phyloP scores from a whole-genome alignment of 768 basidiomycete species.

The Lactarius sp. region DNA sequence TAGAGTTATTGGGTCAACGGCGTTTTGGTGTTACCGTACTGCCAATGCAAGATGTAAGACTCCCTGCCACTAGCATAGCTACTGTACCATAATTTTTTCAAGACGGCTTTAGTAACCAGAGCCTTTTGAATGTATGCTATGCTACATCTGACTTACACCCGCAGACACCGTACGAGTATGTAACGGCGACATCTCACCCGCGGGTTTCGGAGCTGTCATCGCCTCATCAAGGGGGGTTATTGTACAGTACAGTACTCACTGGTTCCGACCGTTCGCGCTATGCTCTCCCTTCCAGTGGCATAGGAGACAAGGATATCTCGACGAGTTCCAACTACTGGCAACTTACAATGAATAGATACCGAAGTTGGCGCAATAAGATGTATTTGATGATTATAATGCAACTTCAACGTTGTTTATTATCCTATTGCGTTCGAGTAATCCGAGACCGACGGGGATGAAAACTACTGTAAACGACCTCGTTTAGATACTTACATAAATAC shows the following conservation, averaged over 20 bases:
- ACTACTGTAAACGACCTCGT: neutral
- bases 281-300: neutral
- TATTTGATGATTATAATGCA: neutral
- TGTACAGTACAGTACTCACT: neutral
- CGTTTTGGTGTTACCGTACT: neutral
- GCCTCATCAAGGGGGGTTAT: neutral
- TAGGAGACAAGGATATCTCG: neutral
- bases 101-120: neutral
- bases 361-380: neutral
- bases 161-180: neutral
- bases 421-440: neutral
- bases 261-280: neutral
- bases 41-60: neutral
- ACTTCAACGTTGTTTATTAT: neutral
- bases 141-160: neutral
- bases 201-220: neutral
- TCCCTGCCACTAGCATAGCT: neutral
- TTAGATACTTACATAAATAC: constrained; percentile 16
- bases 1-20: neutral
- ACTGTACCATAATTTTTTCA: neutral
- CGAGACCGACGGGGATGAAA: neutral
- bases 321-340: neutral
- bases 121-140: neutral
- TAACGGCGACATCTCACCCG: neutral
- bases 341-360: neutral